Evolutionary conservation across 108 stramenopile species (phyloP).

Genomic region (Nitzschia putrida): DNA sequence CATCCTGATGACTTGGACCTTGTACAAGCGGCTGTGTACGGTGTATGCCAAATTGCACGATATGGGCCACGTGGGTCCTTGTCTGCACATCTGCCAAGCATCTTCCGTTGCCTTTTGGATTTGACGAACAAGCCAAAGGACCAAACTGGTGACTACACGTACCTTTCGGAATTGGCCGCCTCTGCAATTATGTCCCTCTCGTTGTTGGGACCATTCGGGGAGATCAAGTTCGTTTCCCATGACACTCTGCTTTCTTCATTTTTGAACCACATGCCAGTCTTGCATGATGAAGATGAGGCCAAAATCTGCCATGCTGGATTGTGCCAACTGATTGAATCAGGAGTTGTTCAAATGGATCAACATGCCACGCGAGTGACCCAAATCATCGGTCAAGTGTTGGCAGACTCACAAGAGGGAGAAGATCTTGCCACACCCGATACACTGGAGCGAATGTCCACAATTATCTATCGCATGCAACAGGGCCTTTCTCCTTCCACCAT

Average conservation of each 20-base stretch:
- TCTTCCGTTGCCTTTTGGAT: slow-evolving; percentile 31
- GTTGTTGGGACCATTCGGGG: slow-evolving; percentile 54
- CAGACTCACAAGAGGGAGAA: slow-evolving; percentile 50
- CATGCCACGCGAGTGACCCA: slow-evolving; percentile 32
- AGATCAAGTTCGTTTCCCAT: slow-evolving; percentile 37
- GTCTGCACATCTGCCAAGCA: slow-evolving; percentile 28
- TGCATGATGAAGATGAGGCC: slow-evolving; percentile 73
- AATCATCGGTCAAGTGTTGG: slow-evolving; percentile 52
- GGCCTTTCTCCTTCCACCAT: slow-evolving; percentile 34
- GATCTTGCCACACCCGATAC: slow-evolving; percentile 63
- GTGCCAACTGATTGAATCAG: slow-evolving; percentile 59
- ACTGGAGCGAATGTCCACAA: slow-evolving; percentile 37
- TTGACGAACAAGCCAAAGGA: slow-evolving; percentile 40
- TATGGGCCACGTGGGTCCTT: slow-evolving; percentile 54
- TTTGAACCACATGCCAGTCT: slow-evolving; percentile 63
- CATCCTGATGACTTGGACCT: slow-evolving; percentile 53
- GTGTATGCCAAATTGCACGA: slow-evolving; percentile 67
- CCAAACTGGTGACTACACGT: slow-evolving; percentile 37
- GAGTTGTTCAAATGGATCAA: slow-evolving; percentile 26
- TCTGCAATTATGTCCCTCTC: slow-evolving; percentile 64
- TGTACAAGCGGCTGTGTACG: slow-evolving; percentile 68
- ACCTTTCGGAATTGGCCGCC: slow-evolving; percentile 62
- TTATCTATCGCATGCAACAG: slow-evolving; percentile 47
- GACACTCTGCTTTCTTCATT: slow-evolving; percentile 40
- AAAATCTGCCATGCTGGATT: slow-evolving; percentile 69